These are phyloP conservation scores for Coemansia sp. DNA, from an alignment of 371 early-diverging fungal species.

Conservation along the genomic window DNA sequence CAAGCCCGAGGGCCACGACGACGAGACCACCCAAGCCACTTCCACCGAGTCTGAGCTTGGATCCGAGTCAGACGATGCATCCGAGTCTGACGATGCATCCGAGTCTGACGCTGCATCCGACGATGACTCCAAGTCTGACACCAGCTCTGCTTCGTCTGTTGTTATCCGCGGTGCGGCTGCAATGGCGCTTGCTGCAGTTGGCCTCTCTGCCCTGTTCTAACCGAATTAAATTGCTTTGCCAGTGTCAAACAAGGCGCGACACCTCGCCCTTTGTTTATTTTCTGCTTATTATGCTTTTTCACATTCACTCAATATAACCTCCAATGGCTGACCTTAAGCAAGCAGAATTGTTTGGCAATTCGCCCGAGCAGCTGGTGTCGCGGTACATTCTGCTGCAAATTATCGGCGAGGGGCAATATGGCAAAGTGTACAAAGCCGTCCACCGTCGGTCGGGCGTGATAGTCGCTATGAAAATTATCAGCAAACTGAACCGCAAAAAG, in stretches of 20 bases:
- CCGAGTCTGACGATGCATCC: neutral
- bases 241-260: neutral
- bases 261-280: slow-evolving; percentile 2
- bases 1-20: slow-evolving; percentile 12
- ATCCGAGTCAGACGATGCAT: neutral
- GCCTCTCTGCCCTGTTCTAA: slow-evolving; percentile 14
- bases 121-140: neutral
- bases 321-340: slow-evolving; percentile 10
- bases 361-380: slow-evolving; percentile 14
- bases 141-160: neutral
- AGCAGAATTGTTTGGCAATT: slow-evolving; percentile 5
- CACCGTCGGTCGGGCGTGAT: slow-evolving; percentile 39
- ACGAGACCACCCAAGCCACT: neutral
- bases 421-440: slow-evolving; percentile 52
- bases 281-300: neutral
- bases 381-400: slow-evolving; percentile 49
- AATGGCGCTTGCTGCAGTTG: slow-evolving; percentile 17
- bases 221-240: neutral
- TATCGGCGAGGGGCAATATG: slow-evolving; percentile 54
- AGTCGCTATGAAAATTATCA: slow-evolving; percentile 51
- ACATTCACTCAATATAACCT: neutral
- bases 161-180: slow-evolving; percentile 1
- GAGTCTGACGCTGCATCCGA: neutral
- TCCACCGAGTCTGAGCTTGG: neutral
- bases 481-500: slow-evolving; percentile 35